Evolutionary conservation across 2,329 filamentous ascomycete genomes (phyloP).

Genomic region (Neonectria faginata): DNA sequence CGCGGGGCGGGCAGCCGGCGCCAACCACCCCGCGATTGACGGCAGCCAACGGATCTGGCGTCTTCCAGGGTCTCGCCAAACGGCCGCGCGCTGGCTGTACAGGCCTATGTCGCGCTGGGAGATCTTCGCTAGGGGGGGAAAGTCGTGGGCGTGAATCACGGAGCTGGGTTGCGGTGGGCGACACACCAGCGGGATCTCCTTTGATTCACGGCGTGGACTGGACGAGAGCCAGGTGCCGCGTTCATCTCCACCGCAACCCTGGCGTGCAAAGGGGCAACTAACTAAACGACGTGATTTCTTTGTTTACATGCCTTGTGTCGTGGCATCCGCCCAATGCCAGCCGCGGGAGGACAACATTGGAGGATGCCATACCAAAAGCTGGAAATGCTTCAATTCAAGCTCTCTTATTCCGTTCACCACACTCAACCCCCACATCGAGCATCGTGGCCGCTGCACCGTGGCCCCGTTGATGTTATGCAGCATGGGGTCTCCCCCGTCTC

Average conservation of each 20-base stretch:
- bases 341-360: not conserved
- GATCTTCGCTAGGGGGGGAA: not conserved
- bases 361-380: not conserved
- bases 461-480: slow-evolving; percentile 21
- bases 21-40: slow-evolving; percentile 42
- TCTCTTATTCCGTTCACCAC: not conserved
- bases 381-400: not conserved
- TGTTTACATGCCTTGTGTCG: not conserved
- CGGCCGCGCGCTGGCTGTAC: slow-evolving; percentile 21
- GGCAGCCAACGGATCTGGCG: slow-evolving; percentile 44
- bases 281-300: slow-evolving; percentile 4
- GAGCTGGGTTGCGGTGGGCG: slow-evolving; percentile 31
- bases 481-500: slow-evolving; percentile 14
- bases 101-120: slow-evolving; percentile 2
- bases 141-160: slow-evolving; percentile 40
- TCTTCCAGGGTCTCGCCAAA: slow-evolving; percentile 41
- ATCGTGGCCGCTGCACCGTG: slow-evolving; percentile 4
- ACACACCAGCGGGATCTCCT: slow-evolving; percentile 21
- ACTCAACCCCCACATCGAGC: slow-evolving; percentile 6
- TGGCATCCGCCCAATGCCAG: not conserved
- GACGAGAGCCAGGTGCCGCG: not conserved
- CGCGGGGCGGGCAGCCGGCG: slow-evolving; percentile 35
- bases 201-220: slow-evolving; percentile 36
- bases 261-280: slow-evolving; percentile 11
- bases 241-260: slow-evolving; percentile 18